These are phyloP conservation scores for Ophiocordyceps camponoti-leonardi DNA, from an alignment of 2,329 filamentous ascomycete species.

Conservation along the genomic window DNA sequence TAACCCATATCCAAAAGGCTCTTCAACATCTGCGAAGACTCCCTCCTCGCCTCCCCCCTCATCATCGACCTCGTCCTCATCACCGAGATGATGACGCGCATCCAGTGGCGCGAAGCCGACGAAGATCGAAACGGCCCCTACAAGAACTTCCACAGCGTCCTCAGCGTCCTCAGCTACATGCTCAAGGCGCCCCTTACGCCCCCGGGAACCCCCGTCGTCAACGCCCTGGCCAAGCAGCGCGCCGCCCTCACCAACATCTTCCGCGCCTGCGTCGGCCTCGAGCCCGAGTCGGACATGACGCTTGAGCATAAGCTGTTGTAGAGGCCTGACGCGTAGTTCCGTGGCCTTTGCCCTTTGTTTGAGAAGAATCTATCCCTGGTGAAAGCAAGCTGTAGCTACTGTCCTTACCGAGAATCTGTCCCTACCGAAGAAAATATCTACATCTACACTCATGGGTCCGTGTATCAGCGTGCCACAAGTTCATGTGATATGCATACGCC, in stretches of 20 bases:
- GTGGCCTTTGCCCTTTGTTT: neutral
- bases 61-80: conserved; percentile 94
- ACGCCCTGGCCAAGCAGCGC: conserved; percentile 90
- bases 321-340: conserved; percentile 3
- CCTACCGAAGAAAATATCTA: too few relatives aligned
- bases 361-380: too few relatives aligned
- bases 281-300: conserved; percentile 98
- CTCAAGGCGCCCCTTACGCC: conserved; percentile 90
- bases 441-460: too few relatives aligned
- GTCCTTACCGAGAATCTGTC: too few relatives aligned
- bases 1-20: conserved; percentile 44
- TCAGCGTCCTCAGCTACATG: conserved; percentile 98
- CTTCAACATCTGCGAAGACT: conserved; percentile 99
- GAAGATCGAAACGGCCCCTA: conserved; percentile 36
- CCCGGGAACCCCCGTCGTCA: conserved; percentile 87
- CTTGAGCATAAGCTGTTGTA: conserved; percentile 95
- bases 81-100: conserved; percentile 95
- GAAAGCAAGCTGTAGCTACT: too few relatives aligned
- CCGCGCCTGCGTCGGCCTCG: conserved; percentile 87
- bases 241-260: conserved; percentile 94
- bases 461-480: too few relatives aligned
- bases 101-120: conserved; percentile 63
- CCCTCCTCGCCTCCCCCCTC: conserved; percentile 81
- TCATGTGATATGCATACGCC: too few relatives aligned
- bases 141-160: conserved; percentile 90